phyloP scores from a whole-genome alignment of 495 filamentous ascomycete species.

The Penicillium silybi region DNA sequence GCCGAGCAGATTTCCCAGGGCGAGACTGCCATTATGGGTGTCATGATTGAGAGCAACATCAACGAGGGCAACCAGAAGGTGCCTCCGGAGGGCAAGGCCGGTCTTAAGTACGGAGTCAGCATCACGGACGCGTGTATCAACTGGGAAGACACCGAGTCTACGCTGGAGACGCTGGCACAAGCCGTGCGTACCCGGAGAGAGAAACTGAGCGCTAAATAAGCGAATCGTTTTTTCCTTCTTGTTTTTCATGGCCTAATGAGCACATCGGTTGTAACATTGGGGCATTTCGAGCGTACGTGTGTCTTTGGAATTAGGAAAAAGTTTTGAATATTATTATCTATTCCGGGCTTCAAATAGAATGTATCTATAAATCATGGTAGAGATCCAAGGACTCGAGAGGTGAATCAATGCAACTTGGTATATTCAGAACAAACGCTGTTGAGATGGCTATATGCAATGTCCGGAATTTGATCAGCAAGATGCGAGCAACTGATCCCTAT shows the following conservation, averaged over 20 bases:
- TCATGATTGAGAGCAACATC: conserved; percentile 99
- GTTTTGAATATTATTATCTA: conserved; percentile 2
- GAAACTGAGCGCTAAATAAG: conserved; percentile 31
- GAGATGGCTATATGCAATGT: neutral
- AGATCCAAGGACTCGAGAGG: neutral
- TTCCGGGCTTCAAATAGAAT: neutral
- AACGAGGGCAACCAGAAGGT: conserved; percentile 95
- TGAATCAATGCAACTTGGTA: no score
- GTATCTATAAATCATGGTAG: neutral
- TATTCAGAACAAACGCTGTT: neutral
- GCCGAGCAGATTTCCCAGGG: conserved; percentile 81
- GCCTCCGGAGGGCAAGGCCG: conserved; percentile 78
- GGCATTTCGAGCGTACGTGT: conserved; percentile 17
- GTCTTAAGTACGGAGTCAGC: conserved; percentile 89
- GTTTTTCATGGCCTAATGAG: conserved; percentile 7
- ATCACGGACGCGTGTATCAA: conserved; percentile 98
- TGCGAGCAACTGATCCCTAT: neutral
- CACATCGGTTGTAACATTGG: conserved; percentile 3
- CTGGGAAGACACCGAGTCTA: conserved; percentile 86
- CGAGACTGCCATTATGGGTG: conserved; percentile 88
- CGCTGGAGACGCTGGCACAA: conserved; percentile 73
- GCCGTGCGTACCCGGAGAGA: conserved; percentile 60
- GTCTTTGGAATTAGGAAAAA: conserved; percentile 10
- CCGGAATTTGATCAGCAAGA: neutral
- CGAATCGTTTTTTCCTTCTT: conserved; percentile 1